Evolutionary conservation across 2,329 filamentous ascomycete genomes (phyloP).

Genomic region (Neonectria punicea): DNA sequence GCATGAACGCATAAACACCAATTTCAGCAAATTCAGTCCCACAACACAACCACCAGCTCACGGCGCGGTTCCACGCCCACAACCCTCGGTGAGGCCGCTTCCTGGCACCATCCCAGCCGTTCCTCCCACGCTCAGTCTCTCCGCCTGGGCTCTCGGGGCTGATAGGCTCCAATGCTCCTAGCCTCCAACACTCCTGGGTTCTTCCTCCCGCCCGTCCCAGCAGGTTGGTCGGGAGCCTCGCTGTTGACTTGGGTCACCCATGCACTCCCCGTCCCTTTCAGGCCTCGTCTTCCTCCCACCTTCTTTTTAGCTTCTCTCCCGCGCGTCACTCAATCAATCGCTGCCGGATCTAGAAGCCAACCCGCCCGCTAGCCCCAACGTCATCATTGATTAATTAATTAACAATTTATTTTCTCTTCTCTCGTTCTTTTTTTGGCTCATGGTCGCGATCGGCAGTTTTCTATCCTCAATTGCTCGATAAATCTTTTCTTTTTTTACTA

Average conservation of each 20-base stretch:
- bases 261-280: constrained; percentile 27
- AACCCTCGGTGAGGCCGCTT: constrained; percentile 44
- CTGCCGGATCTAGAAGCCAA: constrained; percentile 31
- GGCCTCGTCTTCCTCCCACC: constrained; percentile 25
- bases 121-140: background rate
- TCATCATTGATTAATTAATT: background rate
- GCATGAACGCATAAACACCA: constrained; percentile 47
- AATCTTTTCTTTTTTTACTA: constrained; percentile 24
- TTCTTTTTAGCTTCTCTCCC: constrained; percentile 25
- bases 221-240: constrained; percentile 28
- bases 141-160: background rate
- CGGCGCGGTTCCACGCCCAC: constrained; percentile 45
- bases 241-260: constrained; percentile 32
- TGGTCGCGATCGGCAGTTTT: constrained; percentile 2
- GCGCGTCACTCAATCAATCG: constrained; percentile 19
- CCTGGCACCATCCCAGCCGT: constrained; percentile 26
- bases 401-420: background rate
- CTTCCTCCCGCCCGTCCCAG: constrained; percentile 23
- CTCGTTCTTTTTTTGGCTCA: constrained; percentile 1
- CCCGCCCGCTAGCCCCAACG: constrained; percentile 20
- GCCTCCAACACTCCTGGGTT: background rate
- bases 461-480: constrained; percentile 23
- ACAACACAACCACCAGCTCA: constrained; percentile 30
- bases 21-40: constrained; percentile 42
- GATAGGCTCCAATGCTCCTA: background rate